Evolutionary conservation across 1,284 basidiomycete genomes (phyloP), one percentile per base, ranked within the genome.

Genomic region (Naganishia sp.): DNA sequence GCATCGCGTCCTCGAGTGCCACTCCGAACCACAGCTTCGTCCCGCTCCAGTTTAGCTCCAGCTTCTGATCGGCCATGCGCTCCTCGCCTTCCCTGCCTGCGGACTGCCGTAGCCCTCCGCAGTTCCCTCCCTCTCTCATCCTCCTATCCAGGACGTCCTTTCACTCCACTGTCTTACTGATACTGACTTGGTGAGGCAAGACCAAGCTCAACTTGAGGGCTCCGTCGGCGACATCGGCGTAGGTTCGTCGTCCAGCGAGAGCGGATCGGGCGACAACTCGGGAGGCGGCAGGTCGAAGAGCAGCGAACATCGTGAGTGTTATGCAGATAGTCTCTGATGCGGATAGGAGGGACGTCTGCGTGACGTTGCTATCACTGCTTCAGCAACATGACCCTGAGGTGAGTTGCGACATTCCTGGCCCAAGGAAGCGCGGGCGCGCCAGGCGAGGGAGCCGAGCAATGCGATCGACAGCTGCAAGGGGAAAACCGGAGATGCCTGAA

Each of bases 161-260:
- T 15, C n/a, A 23, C 23, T 41, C 43, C n/a, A 28, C 21, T 49
- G 42, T 28, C 45, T 45, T 23, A 62, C 45, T 42, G 23, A 42
- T 65, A 85, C 88, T 70, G 69, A 94, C 94, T 84, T 95, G 88
- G 82, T 96, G 93, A 67, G 94, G 94, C 67, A 96, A 87, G 69
- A 90, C 90, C 72, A 97, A 84, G 35, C 92, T 92, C 71, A 94
- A 87, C 84, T 93, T 95, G 70, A 77, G 71, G 62, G 72, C 71
- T 79, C 90, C 90, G 68, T 77, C 76, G 63, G 79, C 76, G 55
- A 77, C 75, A 68, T 94, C 92, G 65, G 94, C 94, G 80, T 96
- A 96, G 58, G 90, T 89, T 78, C 92, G 86, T 72, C 87, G 83
- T 69, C 87, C 81, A 49, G 84, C 77, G 32, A 72, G 68, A 52